Evolutionary conservation across 2,329 filamentous ascomycete species (phyloP).

Genomic region (Dactylellina leptospora): DNA sequence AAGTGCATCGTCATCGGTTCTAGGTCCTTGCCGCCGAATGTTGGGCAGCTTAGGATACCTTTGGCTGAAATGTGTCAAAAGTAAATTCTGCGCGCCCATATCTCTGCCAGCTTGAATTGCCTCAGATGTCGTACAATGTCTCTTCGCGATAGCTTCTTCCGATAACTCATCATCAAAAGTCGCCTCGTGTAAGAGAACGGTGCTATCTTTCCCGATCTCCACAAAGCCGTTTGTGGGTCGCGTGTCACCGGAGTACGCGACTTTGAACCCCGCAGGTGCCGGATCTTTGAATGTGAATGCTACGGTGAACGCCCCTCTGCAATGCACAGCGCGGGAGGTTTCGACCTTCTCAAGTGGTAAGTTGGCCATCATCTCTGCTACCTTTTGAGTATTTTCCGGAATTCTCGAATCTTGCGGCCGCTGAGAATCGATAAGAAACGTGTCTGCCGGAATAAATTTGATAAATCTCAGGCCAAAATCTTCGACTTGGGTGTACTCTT

Average conservation of each 20-base stretch:
- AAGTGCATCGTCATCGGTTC: conserved; percentile 53
- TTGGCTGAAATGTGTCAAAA: conserved; percentile 95
- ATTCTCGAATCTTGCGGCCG: conserved; percentile 58
- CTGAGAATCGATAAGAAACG: conserved; percentile 55
- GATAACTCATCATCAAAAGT: conserved; percentile 89
- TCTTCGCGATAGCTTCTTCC: conserved; percentile 83
- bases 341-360: conserved; percentile 57
- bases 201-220: conserved; percentile 75
- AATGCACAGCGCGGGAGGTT: conserved; percentile 67
- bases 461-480: conserved; percentile 73
- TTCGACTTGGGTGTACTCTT: conserved; percentile 81
- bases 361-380: conserved; percentile 43
- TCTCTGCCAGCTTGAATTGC: conserved; percentile 77
- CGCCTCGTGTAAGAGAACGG: conserved; percentile 91
- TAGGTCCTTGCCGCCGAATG: conserved; percentile 61
- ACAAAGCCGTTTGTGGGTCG: conserved; percentile 78
- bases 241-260: conserved; percentile 95
- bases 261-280: conserved; percentile 71
- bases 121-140: conserved; percentile 87
- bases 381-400: conserved; percentile 54
- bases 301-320: conserved; percentile 77
- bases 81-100: conserved; percentile 81
- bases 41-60: conserved; percentile 81
- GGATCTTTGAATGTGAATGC: conserved; percentile 76
- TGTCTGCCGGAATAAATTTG: conserved; percentile 64